These are phyloP conservation scores for Annulohypoxylon bovei DNA, from an alignment of 495 filamentous ascomycete species.

Conservation along the genomic window DNA sequence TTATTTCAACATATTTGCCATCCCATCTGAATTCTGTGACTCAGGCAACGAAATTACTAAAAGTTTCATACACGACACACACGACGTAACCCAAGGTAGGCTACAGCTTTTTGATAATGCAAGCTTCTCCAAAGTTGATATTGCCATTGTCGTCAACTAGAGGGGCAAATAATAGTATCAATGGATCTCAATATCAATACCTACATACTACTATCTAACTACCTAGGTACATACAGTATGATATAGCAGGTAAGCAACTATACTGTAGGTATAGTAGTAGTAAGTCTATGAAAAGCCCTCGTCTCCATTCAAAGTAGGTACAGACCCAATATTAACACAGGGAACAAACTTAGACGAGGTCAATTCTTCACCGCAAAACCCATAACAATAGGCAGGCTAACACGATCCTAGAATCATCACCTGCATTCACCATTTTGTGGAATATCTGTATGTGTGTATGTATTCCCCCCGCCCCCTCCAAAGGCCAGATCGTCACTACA, in stretches of 20 bases:
- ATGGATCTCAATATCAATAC: not conserved
- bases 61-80: not conserved
- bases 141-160: not conserved
- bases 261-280: not conserved
- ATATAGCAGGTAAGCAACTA: not conserved
- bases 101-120: not conserved
- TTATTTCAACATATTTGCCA: not conserved
- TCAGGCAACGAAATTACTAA: conserved; percentile 1
- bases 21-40: conserved; percentile 3
- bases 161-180: not conserved
- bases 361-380: not conserved
- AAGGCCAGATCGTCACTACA: conserved; percentile 26
- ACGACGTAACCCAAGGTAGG: conserved; percentile 2
- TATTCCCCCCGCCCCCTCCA: not conserved
- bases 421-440: not conserved
- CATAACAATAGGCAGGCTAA: not conserved
- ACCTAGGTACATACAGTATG: not conserved
- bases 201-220: not conserved
- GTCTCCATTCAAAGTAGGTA: not conserved
- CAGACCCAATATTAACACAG: not conserved
- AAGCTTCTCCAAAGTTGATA: not conserved
- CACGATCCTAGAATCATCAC: not conserved
- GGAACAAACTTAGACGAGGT: not conserved
- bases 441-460: not conserved
- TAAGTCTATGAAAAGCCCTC: not conserved